phyloP scores from a whole-genome alignment of 2,329 filamentous ascomycete species.

The Verticillium alfalfae region DNA sequence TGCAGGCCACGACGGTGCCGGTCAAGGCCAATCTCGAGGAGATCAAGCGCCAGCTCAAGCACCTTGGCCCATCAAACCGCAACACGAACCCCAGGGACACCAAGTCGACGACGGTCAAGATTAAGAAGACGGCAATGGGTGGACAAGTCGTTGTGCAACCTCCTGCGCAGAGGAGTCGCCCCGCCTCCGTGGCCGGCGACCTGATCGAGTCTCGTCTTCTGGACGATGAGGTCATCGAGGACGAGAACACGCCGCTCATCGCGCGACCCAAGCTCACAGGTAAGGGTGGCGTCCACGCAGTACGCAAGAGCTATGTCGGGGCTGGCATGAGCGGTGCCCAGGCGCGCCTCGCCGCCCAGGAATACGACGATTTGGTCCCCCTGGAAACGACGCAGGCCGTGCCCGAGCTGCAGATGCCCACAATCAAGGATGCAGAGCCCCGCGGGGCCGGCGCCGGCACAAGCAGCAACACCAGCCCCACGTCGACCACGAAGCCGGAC shows the following conservation, averaged over 20 bases:
- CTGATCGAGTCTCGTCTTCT: conserved; percentile 1
- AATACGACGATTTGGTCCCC: background rate
- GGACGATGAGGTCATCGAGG: conserved; percentile 7
- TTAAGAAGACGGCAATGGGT: conserved; percentile 36
- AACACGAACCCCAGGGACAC: conserved; percentile 60
- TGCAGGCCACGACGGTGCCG: conserved; percentile 41
- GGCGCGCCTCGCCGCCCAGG: conserved; percentile 5
- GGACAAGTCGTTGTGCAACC: conserved; percentile 17
- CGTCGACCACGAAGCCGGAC: conserved; percentile 3
- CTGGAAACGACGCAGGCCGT: background rate
- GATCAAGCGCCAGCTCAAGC: conserved; percentile 57
- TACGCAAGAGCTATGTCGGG: conserved; percentile 11
- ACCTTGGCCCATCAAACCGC: conserved; percentile 62
- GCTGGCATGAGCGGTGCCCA: conserved; percentile 10
- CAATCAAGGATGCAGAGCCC: conserved; percentile 5
- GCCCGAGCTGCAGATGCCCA: conserved; percentile 2
- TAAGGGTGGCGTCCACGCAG: conserved; percentile 12
- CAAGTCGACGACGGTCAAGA: conserved; percentile 59
- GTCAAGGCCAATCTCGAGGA: conserved; percentile 58
- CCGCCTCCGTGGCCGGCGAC: conserved; percentile 14
- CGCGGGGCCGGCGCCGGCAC: background rate
- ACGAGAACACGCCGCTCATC: conserved; percentile 11
- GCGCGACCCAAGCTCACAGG: conserved; percentile 15
- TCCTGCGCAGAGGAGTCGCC: conserved; percentile 37
- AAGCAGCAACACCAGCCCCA: conserved; percentile 1